phyloP scores from a whole-genome alignment of 108 stramenopile genomes.

The Cyclotella baltica region DNA sequence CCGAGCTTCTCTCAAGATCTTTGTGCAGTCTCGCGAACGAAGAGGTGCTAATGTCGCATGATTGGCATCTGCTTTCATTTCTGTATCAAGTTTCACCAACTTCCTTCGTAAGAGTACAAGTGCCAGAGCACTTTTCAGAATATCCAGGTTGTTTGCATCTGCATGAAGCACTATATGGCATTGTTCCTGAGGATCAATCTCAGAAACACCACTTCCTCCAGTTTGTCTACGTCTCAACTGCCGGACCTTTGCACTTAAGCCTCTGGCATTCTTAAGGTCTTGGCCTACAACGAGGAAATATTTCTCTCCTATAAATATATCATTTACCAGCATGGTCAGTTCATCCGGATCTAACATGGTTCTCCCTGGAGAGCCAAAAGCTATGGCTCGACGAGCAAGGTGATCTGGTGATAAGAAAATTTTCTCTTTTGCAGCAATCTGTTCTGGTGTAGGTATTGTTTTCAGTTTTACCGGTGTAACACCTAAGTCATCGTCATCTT shows the following conservation, averaged over 20 bases:
- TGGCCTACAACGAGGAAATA: conserved; percentile 79
- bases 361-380: conserved; percentile 79
- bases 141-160: conserved; percentile 79
- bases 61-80: conserved; percentile 11
- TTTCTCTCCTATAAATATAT: conserved; percentile 71
- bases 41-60: conserved; percentile 22
- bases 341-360: conserved; percentile 70
- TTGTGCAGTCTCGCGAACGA: conserved; percentile 68
- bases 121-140: conserved; percentile 79
- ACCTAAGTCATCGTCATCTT: conserved; percentile 10
- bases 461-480: conserved; percentile 3
- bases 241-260: conserved; percentile 48
- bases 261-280: conserved; percentile 65
- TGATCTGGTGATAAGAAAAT: conserved; percentile 78
- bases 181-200: conserved; percentile 61
- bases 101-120: conserved; percentile 65
- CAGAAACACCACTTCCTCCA: conserved; percentile 9
- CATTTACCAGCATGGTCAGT: conserved; percentile 57
- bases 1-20: conserved; percentile 58
- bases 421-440: conserved; percentile 67
- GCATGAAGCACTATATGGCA: conserved; percentile 88
- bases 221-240: conserved; percentile 40
- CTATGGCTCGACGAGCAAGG: conserved; percentile 70
- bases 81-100: conserved; percentile 46
- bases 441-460: conserved; percentile 66